A percentile compares a stretch with the other conserved stretches of the same genome.
These are phyloP conservation scores for Pestalotiopsis sp. DNA, from an alignment of 2,329 filamentous ascomycete genomes.

Conservation along the genomic window DNA sequence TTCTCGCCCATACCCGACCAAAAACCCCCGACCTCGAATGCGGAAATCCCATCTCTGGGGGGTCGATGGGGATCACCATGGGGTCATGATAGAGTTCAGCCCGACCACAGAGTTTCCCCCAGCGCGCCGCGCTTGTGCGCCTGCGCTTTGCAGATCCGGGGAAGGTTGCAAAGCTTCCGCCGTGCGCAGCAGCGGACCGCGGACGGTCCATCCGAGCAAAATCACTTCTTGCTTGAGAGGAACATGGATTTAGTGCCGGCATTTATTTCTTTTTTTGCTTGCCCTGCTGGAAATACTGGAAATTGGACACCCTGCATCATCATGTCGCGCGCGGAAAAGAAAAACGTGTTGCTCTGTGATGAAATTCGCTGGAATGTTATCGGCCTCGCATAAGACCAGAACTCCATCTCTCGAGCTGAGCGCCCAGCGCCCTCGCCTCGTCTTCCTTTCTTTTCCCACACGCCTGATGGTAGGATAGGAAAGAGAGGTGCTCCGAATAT, in stretches of 20 bases:
- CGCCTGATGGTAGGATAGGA: background rate
- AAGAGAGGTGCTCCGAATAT: no score
- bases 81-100: background rate
- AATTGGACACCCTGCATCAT: background rate
- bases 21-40: no score
- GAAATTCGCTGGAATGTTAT: background rate
- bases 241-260: background rate
- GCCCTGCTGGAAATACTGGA: no score
- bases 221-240: no score
- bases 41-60: background rate
- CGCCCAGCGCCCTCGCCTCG: background rate
- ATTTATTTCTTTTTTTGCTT: background rate
- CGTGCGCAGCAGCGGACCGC: background rate
- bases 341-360: background rate
- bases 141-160: background rate
- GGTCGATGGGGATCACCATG: background rate
- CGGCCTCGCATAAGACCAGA: background rate
- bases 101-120: background rate
- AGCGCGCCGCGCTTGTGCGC: background rate
- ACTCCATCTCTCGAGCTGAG: background rate
- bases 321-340: background rate
- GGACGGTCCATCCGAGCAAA: background rate
- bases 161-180: background rate
- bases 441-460: background rate
- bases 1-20: no score